These are phyloP conservation scores for Aspergillus cavernicola DNA, from an alignment of 495 filamentous ascomycete species.

Conservation along the genomic window DNA sequence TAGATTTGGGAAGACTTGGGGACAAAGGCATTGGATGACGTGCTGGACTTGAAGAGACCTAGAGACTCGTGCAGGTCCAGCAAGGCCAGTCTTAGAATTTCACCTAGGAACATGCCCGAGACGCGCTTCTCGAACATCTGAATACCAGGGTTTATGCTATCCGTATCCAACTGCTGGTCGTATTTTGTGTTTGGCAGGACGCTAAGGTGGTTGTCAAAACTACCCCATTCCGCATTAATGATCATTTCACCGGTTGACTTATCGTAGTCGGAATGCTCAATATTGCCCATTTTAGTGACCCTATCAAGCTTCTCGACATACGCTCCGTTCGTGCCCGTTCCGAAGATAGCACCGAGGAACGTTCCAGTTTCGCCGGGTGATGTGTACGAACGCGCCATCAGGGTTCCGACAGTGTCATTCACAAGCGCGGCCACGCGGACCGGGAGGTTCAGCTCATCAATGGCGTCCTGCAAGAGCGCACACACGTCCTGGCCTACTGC, in stretches of 20 bases:
- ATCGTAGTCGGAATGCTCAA: slow-evolving; percentile 62
- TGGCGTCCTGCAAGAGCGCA: slow-evolving; percentile 81
- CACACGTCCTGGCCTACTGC: slow-evolving; percentile 94
- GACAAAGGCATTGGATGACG: slow-evolving; percentile 68
- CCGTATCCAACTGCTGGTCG: slow-evolving; percentile 72
- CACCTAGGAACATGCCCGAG: slow-evolving; percentile 96
- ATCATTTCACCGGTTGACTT: slow-evolving; percentile 89
- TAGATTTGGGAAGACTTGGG: slow-evolving; percentile 61
- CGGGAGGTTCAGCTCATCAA: slow-evolving; percentile 80
- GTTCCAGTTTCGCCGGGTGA: slow-evolving; percentile 84
- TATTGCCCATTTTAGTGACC: slow-evolving; percentile 44
- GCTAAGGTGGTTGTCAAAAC: slow-evolving; percentile 89
- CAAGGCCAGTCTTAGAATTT: slow-evolving; percentile 79
- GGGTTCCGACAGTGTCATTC: slow-evolving; percentile 94
- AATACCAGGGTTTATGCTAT: slow-evolving; percentile 86
- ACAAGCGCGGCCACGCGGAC: slow-evolving; percentile 92
- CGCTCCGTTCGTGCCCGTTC: slow-evolving; percentile 92
- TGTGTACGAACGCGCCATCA: slow-evolving; percentile 96
- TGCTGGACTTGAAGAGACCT: slow-evolving; percentile 65
- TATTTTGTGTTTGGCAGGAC: slow-evolving; percentile 83
- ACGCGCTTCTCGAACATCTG: slow-evolving; percentile 99
- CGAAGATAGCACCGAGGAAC: slow-evolving; percentile 83
- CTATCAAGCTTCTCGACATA: slow-evolving; percentile 63
- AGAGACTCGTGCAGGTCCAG: slow-evolving; percentile 57
- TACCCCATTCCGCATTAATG: slow-evolving; percentile 97